phyloP scores from a whole-genome alignment of 768 basidiomycete species.

The Calocera viscosa region DNA sequence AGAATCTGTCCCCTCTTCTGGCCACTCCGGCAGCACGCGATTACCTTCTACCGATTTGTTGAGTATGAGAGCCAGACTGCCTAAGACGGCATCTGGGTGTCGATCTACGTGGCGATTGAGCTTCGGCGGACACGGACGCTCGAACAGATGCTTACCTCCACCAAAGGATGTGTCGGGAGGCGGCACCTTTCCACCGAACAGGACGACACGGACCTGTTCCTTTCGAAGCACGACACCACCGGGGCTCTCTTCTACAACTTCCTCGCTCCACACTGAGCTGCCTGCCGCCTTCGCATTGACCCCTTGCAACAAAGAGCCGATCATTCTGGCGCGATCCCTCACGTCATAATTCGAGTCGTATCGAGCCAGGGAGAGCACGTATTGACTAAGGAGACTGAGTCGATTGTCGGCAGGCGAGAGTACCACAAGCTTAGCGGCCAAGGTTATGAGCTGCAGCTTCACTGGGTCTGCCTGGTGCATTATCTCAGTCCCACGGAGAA shows the following conservation, averaged over 20 bases:
- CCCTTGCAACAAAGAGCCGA: conserved; percentile 55
- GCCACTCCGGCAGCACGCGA: conserved; percentile 65
- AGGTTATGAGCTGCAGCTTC: conserved; percentile 71
- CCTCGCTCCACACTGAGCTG: conserved; percentile 25
- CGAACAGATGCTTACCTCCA: background rate
- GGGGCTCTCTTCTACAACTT: conserved; percentile 35
- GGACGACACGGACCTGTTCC: conserved; percentile 67
- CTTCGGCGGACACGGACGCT: background rate
- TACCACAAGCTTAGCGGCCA: conserved; percentile 75
- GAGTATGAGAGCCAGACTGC: conserved; percentile 52
- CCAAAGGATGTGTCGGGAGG: conserved; percentile 25
- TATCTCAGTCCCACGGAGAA: background rate
- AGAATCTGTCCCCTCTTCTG: conserved; percentile 71
- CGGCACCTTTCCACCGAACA: conserved; percentile 62
- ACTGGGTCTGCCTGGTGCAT: conserved; percentile 45
- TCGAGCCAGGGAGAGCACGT: conserved; percentile 71
- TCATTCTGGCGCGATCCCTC: conserved; percentile 75
- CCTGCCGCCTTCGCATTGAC: conserved; percentile 24
- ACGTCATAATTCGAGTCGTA: conserved; percentile 87
- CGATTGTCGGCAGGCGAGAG: conserved; percentile 44
- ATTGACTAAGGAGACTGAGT: conserved; percentile 41
- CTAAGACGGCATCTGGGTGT: conserved; percentile 34
- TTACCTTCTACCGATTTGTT: conserved; percentile 44
- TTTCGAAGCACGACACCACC: conserved; percentile 66
- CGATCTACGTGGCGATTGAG: conserved; percentile 10